Evolutionary conservation across 2,329 filamentous ascomycete species (phyloP), one percentile per base, ranked within the genome.

Genomic region (Mycosphaerella arachidis): DNA sequence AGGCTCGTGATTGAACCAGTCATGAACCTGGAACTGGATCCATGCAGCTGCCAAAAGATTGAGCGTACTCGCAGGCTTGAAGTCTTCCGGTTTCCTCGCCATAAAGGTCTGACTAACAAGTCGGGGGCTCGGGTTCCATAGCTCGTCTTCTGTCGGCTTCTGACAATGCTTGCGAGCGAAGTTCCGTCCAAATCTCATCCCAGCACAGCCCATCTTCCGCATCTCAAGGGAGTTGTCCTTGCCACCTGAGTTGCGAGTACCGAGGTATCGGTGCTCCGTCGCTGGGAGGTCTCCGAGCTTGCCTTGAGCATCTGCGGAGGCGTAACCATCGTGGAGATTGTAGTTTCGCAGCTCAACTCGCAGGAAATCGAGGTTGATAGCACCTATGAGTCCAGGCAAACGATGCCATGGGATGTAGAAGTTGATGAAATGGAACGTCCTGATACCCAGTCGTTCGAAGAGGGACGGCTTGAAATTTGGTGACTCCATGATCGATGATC

Each of bases 31-130:
- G 55, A 80, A 80, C 62, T 81, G 78, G n/a, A 80, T 35, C 31
- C 78, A 81, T 1, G 78, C 78, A 13, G 78, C 78, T 2, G 78
- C 78, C 6, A 81, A 68, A 43, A 81, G 62, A 57, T 81, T 81
- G 58, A 80, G 57, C 1, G 71, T 77, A 0, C 76, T 79, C 0
- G 78, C 78, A 3, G 77, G 77, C 27, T 76, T 77, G 63, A 80
- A 80, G 3, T 67, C 70, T n/a, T 76, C 31, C 8, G 31, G 31
- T 35, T 35, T 72, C 8, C 78, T 70, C 20, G 72, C 72, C 71
- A 81, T 71, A 56, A 81, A 72, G 45, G 66, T 68, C 48, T 79
- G 70, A 57, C 76, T 79, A 50, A 81, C 69, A 13, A 77, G 57
- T 37, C 78, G 70, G 2, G 79, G 78, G 62, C 75, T 80, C 1